Base-by-base conservation (phyloP, 495 filamentous ascomycete species). In the Penicillium goetzii region DNA sequence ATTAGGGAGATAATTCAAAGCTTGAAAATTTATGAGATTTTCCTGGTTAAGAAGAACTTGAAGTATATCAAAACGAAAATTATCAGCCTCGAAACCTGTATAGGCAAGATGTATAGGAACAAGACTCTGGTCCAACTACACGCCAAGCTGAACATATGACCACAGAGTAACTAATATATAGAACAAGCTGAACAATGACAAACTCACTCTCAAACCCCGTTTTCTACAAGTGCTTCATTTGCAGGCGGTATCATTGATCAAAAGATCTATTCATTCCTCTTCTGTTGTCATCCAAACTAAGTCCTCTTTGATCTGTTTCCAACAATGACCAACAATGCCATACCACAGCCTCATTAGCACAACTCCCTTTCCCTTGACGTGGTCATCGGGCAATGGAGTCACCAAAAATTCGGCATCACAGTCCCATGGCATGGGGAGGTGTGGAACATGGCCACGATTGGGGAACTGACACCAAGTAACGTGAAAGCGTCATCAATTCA, bases 401-500 rank as follows among this genome's bases (percentile, higher is more conserved):
- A 51, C n/a, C n/a, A n/a, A n/a, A n/a, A n/a, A n/a, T 12, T 15
- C 25, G 25, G 4, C 12, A 23, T 30, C 47, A 51, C 25, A 28
- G 10, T 51, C 25, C 47, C 25, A 15, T 15, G n/a, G 12, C n/a
- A n/a, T n/a, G 25, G 14, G 30, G 6, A 5, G 5, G 2, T 36
- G 30, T 19, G 30, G 52, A 36, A 36, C 17, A 34, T 12, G 28
- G 32, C 5, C 52, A 33, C 52, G 17, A 19, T 11, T 11, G 52
- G 17, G 52, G 30, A 34, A 34, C 32, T 32, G 32, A 8, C 17
- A 21, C 32, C 52, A 55, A 52, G 9, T 43, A 45, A 30, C 28
- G 41, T 47, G 30, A 30, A 63, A 56, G 47, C 47, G 62, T 23
- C 63, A 68, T 71, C 60, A 62, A 60, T 59, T 66, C 57, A 53